Conservation (phyloP, 1,284 basidiomycete species). For the Rhodotorula sp. region DNA sequence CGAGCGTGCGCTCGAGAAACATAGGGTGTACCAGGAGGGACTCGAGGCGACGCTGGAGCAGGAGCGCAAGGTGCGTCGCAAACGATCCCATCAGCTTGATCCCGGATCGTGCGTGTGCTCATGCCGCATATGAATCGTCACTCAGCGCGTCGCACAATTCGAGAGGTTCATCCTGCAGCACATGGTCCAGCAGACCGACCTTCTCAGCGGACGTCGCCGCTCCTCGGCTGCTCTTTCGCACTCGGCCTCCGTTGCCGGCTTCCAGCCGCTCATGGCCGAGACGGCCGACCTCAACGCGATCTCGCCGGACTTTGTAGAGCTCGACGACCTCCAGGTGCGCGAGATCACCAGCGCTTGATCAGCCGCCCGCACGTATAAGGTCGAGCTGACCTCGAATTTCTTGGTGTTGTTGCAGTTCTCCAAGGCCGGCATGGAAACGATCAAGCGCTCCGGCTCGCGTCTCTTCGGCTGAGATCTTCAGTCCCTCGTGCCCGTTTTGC, state of each 20-base stretch:
- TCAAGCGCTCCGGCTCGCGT: constrained; percentile 18
- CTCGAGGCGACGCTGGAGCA: constrained; percentile 56
- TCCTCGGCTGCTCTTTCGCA: constrained; percentile 18
- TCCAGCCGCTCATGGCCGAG: constrained; percentile 27
- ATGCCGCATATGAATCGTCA: no score
- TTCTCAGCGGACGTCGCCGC: constrained; percentile 19
- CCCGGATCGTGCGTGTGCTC: no score
- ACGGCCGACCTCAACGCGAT: constrained; percentile 28
- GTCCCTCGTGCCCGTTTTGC: neutral
- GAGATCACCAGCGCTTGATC: neutral
- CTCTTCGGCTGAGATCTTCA: constrained; percentile 6
- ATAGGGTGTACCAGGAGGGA: constrained; percentile 59
- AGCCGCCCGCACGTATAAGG: no score
- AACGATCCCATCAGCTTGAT: no score
- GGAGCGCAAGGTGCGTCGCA: constrained; percentile 41
- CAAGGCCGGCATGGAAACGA: constrained; percentile 19
- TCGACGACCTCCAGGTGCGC: constrained; percentile 22
- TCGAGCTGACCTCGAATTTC: neutral
- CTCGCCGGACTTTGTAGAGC: constrained; percentile 26
- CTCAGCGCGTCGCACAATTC: constrained; percentile 37
- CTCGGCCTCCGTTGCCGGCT: constrained; percentile 11
- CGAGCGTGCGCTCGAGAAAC: constrained; percentile 62
- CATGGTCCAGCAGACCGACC: constrained; percentile 23
- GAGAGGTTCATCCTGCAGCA: constrained; percentile 42
- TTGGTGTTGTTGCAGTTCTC: constrained; percentile 2